Conservation (phyloP, 768 basidiomycete genomes). For the Sarcomyxa edulis region DNA sequence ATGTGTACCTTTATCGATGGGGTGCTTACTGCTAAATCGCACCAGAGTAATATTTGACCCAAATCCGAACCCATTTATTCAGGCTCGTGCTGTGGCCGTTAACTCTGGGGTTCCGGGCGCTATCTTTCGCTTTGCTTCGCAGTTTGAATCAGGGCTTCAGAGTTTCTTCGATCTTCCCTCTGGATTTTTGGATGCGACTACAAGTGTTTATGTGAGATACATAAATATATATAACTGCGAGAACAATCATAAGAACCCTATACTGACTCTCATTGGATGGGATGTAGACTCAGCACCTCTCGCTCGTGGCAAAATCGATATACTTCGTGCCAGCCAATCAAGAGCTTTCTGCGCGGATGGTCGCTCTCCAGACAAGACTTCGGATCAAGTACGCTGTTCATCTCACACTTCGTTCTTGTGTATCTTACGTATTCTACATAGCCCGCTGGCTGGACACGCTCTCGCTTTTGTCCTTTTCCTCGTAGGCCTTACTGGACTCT, state of each 20-base stretch:
- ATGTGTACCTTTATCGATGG: constrained; percentile 25
- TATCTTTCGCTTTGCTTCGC: constrained; percentile 48
- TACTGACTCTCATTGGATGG: background rate
- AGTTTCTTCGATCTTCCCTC: constrained; percentile 41
- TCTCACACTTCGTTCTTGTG: background rate
- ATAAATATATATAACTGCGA: no score
- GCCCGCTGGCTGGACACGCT: constrained; percentile 45
- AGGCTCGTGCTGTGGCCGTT: constrained; percentile 45
- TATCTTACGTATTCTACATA: background rate
- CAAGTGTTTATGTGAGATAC: constrained; percentile 42
- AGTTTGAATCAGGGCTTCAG: constrained; percentile 32
- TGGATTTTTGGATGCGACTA: constrained; percentile 50
- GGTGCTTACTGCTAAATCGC: constrained; percentile 28
- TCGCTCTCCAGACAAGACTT: constrained; percentile 41
- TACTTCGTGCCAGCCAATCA: constrained; percentile 46
- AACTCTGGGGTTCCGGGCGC: constrained; percentile 53
- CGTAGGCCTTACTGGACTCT: constrained; percentile 41
- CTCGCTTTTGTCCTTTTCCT: constrained; percentile 45
- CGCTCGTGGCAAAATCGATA: constrained; percentile 49
- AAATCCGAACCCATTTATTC: constrained; percentile 37
- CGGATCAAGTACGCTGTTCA: constrained; percentile 50
- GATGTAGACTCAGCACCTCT: constrained; percentile 47
- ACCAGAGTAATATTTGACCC: constrained; percentile 17
- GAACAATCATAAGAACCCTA: constrained; percentile 1
- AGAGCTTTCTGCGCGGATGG: constrained; percentile 32